Percentiles rank a stretch among this genome's conserved stretches.
These are phyloP conservation scores for Meira miltonrushii DNA, from an alignment of 1,284 basidiomycete species.

Conservation along the genomic window DNA sequence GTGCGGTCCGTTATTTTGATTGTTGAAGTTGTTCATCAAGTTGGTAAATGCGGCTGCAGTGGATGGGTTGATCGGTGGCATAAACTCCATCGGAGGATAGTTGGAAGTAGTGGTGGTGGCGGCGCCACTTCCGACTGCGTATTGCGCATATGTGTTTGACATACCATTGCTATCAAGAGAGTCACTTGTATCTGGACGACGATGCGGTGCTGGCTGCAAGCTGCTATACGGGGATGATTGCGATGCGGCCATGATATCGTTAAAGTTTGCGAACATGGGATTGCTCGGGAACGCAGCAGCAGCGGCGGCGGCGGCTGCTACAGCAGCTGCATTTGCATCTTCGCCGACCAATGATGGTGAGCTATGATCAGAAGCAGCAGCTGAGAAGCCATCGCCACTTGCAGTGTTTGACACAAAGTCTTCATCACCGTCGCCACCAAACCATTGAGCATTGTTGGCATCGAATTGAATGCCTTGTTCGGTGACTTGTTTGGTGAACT, in stretches of 20 bases:
- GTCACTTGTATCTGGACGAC: too few relatives aligned
- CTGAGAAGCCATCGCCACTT: too few relatives aligned
- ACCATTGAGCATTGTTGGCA: not conserved
- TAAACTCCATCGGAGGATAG: not conserved
- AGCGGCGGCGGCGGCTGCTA: not conserved
- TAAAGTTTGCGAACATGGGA: too few relatives aligned
- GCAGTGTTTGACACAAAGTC: not conserved
- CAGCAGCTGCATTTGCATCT: not conserved
- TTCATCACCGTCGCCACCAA: conserved; percentile 1
- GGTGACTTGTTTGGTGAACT: not conserved
- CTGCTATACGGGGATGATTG: too few relatives aligned
- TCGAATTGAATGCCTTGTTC: not conserved
- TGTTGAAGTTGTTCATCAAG: conserved; percentile 19
- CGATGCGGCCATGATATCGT: too few relatives aligned
- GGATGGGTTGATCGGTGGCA: conserved; percentile 9
- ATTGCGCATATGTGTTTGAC: not conserved
- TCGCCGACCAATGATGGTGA: too few relatives aligned
- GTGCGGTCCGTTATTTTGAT: too few relatives aligned
- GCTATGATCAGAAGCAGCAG: too few relatives aligned
- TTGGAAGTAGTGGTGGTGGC: not conserved
- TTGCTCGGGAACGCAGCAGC: too few relatives aligned
- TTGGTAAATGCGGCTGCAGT: conserved; percentile 5
- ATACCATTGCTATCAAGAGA: too few relatives aligned
- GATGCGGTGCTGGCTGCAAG: too few relatives aligned
- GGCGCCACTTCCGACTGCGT: not conserved